Evolutionary conservation across 164 flowering plant species (phyloP).

Genomic region (Berberis vulgaris): DNA sequence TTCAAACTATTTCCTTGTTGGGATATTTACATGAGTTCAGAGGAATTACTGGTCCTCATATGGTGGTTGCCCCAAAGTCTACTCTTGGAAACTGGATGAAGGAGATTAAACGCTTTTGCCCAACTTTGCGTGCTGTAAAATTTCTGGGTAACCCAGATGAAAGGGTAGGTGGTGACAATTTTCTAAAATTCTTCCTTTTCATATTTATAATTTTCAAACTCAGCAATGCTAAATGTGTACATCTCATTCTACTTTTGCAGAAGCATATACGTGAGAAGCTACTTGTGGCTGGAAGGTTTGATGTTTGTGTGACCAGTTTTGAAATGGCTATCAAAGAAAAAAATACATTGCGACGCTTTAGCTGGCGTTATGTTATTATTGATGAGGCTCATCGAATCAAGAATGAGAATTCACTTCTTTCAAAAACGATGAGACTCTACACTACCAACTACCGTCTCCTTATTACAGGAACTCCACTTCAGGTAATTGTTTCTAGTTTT

Average conservation of each 20-base stretch:
- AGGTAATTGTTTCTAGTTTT: slow-evolving; percentile 37
- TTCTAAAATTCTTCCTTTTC: neutral
- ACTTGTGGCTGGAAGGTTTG: slow-evolving; percentile 92
- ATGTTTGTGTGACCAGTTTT: slow-evolving; percentile 97
- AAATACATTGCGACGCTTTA: slow-evolving; percentile 72
- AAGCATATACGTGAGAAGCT: slow-evolving; percentile 75
- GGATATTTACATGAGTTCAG: slow-evolving; percentile 94
- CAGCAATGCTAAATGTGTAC: neutral
- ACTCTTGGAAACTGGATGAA: slow-evolving; percentile 99
- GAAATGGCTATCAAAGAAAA: slow-evolving; percentile 99
- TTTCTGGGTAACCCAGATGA: slow-evolving; percentile 99
- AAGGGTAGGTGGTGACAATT: slow-evolving; percentile 40
- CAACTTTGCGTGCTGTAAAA: slow-evolving; percentile 81
- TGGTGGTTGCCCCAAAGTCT: slow-evolving; percentile 99
- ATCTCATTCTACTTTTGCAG: slow-evolving; percentile 40
- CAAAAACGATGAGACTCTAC: slow-evolving; percentile 93
- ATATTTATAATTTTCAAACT: neutral
- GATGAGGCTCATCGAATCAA: slow-evolving; percentile 99
- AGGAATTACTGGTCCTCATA: slow-evolving; percentile 97
- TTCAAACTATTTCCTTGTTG: slow-evolving; percentile 89
- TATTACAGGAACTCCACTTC: slow-evolving; percentile 98
- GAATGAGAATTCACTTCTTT: slow-evolving; percentile 96
- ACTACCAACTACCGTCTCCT: slow-evolving; percentile 90
- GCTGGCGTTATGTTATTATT: slow-evolving; percentile 99
- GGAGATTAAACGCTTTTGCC: slow-evolving; percentile 93